A percentile compares a stretch with the other conserved stretches of the same genome.
These are phyloP conservation scores for Sistotremastrum suecicum DNA, from an alignment of 768 basidiomycete genomes.

Conservation along the genomic window DNA sequence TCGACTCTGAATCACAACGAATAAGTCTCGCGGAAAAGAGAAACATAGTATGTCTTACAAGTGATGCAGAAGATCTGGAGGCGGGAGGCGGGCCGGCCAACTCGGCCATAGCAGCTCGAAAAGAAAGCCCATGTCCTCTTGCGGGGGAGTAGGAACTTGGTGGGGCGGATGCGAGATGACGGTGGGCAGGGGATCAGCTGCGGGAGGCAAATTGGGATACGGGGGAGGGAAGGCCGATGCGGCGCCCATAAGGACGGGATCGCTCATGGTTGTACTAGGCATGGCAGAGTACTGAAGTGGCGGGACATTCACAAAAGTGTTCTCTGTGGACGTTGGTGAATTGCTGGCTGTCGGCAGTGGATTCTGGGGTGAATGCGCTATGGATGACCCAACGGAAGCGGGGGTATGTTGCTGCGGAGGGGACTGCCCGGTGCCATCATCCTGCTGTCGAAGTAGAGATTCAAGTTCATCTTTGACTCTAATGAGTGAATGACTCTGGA, in stretches of 20 bases:
- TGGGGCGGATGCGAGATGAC: not conserved
- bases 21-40: not conserved
- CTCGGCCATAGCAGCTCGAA: constrained; percentile 14
- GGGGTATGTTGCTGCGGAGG: not conserved
- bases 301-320: too few species aligned
- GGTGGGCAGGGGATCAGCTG: not conserved
- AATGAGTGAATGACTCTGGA: not conserved
- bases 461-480: constrained; percentile 54
- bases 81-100: constrained; percentile 53
- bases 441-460: constrained; percentile 45
- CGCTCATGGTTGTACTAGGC: not conserved
- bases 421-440: constrained; percentile 10
- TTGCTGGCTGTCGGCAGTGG: too few species aligned
- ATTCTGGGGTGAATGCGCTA: too few species aligned
- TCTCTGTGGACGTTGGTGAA: too few species aligned
- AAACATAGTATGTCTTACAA: constrained; percentile 28
- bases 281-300: too few species aligned
- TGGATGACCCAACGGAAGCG: not conserved
- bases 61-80: constrained; percentile 47
- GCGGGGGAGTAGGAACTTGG: not conserved
- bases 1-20: constrained; percentile 37
- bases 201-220: constrained; percentile 2
- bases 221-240: not conserved
- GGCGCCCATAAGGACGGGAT: not conserved
- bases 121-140: constrained; percentile 2